Evolutionary conservation across 768 basidiomycete genomes (phyloP).

Genomic region (Calvatia gigantea): DNA sequence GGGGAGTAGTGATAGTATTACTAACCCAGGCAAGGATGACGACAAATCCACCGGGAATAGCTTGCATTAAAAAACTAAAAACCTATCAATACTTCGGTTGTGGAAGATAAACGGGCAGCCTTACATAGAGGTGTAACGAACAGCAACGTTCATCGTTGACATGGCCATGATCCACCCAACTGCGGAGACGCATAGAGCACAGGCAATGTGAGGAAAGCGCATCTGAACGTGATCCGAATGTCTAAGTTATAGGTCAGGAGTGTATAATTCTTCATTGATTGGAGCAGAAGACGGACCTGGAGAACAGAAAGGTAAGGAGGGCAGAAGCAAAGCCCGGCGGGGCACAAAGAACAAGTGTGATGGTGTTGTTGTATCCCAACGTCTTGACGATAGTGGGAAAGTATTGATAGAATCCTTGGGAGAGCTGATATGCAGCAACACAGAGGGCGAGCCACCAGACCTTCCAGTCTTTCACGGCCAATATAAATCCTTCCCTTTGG

Average conservation of each 20-base stretch:
- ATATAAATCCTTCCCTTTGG: conserved; percentile 27
- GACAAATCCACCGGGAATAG: conserved; percentile 43
- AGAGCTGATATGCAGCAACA: conserved; percentile 40
- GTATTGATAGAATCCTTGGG: conserved; percentile 57
- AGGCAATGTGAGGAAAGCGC: conserved; percentile 53
- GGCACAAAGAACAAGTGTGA: conserved; percentile 61
- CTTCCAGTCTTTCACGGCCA: conserved; percentile 61
- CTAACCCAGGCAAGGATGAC: conserved; percentile 33
- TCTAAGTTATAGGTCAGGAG: conserved; percentile 18
- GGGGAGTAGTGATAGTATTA: conserved; percentile 48
- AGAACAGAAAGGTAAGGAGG: conserved; percentile 41
- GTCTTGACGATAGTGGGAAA: conserved; percentile 66
- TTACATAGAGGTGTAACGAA: conserved; percentile 52
- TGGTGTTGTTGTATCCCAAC: conserved; percentile 53
- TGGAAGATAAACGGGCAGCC: conserved; percentile 13
- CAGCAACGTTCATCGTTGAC: conserved; percentile 43
- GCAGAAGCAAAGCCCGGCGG: conserved; percentile 58
- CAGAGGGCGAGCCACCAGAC: conserved; percentile 63
- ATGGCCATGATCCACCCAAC: conserved; percentile 57
- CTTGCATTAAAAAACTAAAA: conserved; percentile 19
- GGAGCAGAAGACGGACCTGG: conserved; percentile 26
- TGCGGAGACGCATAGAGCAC: conserved; percentile 48
- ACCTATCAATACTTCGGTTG: neutral
- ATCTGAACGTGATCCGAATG: conserved; percentile 62
- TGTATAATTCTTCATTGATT: neutral